A percentile compares a stretch with the other conserved stretches of the same genome.
These are phyloP conservation scores for Fusarium citri DNA, from an alignment of 2,329 filamentous ascomycete species.

Conservation along the genomic window DNA sequence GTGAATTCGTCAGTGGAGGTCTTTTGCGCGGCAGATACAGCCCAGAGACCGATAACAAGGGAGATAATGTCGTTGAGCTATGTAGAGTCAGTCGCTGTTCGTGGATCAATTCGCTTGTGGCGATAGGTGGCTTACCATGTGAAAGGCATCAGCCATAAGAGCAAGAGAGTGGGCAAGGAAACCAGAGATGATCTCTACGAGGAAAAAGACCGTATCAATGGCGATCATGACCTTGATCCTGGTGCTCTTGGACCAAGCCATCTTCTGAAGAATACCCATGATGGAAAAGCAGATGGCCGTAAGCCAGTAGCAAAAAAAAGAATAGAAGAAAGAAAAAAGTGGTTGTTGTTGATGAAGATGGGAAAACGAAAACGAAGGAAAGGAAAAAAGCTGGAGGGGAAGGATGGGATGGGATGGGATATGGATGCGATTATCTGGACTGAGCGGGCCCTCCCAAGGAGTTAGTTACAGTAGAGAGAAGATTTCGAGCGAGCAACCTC, in stretches of 20 bases:
- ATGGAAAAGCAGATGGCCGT: conserved; percentile 18
- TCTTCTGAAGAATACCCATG: conserved; percentile 57
- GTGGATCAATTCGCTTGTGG: conserved; percentile 1
- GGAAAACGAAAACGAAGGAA: neutral
- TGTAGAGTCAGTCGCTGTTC: conserved; percentile 23
- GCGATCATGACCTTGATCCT: conserved; percentile 92
- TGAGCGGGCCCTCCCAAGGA: neutral
- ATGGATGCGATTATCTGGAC: neutral
- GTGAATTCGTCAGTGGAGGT: conserved; percentile 92
- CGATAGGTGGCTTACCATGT: conserved; percentile 76
- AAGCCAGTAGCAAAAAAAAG: neutral
- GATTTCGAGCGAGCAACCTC: neutral
- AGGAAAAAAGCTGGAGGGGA: neutral
- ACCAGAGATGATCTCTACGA: conserved; percentile 87
- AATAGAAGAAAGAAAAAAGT: neutral
- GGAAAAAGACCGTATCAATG: conserved; percentile 90
- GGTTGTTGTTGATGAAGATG: conserved; percentile 5
- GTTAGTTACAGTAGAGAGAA: neutral
- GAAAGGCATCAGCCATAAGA: conserved; percentile 95
- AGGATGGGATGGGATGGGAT: neutral
- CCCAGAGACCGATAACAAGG: conserved; percentile 91
- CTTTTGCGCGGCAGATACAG: conserved; percentile 87
- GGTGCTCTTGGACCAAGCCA: conserved; percentile 92
- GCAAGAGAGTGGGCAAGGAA: conserved; percentile 92
- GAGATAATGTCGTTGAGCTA: conserved; percentile 98